Percentiles rank a stretch among this genome's conserved stretches.
Evolutionary conservation across 2,329 filamentous ascomycete species (phyloP).

Genomic region (Ophiocordyceps camponoti-leonardi): DNA sequence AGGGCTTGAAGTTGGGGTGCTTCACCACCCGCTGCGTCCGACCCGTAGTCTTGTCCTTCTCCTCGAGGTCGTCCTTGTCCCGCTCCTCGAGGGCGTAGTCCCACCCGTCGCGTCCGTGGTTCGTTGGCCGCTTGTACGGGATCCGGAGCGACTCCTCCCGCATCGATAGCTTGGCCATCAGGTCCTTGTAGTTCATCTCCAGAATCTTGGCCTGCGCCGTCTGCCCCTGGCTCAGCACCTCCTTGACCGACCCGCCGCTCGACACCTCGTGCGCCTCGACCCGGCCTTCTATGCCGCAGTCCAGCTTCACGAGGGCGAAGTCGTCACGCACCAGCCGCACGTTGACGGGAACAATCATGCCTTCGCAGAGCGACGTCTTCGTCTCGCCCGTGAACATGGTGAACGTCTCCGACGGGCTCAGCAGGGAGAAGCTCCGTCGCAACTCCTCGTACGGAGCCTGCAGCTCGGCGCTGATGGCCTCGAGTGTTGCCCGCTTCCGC

Average conservation of each 20-base stretch:
- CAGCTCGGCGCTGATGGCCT: constrained; percentile 88
- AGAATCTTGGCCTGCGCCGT: constrained; percentile 77
- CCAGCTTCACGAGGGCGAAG: constrained; percentile 82
- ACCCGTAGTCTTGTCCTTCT: constrained; percentile 72
- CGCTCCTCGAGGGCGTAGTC: constrained; percentile 65
- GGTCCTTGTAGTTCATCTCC: constrained; percentile 72
- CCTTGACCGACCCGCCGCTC: constrained; percentile 51
- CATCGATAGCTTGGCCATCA: constrained; percentile 69
- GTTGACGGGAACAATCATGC: constrained; percentile 84
- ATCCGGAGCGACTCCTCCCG: constrained; percentile 64
- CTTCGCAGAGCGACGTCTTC: constrained; percentile 60
- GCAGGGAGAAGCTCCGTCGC: constrained; percentile 56
- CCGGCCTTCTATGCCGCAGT: constrained; percentile 84
- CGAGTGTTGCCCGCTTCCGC: constrained; percentile 84
- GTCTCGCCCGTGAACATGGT: constrained; percentile 96
- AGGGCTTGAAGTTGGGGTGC: constrained; percentile 86
- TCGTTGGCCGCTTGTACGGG: constrained; percentile 51
- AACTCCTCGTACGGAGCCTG: constrained; percentile 90
- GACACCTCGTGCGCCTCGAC: constrained; percentile 72
- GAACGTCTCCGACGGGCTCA: constrained; percentile 68
- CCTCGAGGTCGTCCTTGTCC: constrained; percentile 67
- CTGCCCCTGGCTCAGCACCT: constrained; percentile 63
- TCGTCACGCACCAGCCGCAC: constrained; percentile 81
- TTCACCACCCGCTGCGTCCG: constrained; percentile 92
- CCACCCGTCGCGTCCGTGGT: constrained; percentile 70